phyloP scores from a whole-genome alignment of 225 moss, liverwort and hornwort species.

The Straminergon stramineum region DNA sequence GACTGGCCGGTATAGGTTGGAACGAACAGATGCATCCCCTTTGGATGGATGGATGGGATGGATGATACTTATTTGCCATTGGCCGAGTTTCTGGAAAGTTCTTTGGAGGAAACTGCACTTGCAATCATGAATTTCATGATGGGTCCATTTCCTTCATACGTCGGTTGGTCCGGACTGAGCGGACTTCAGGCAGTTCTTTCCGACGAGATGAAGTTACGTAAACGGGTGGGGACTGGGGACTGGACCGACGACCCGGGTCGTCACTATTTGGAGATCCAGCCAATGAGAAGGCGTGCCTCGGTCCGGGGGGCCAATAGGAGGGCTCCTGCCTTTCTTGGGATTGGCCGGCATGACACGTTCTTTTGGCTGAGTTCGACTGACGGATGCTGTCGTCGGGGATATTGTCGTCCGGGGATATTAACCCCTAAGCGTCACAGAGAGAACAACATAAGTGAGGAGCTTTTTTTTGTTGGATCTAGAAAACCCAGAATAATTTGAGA shows the following conservation, averaged over 20 bases:
- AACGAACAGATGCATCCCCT: not conserved
- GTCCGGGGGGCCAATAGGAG: not conserved
- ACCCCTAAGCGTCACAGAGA: too few relatives aligned
- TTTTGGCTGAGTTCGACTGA: not conserved
- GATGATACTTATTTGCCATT: not conserved
- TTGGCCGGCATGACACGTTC: not conserved
- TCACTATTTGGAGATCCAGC: not conserved
- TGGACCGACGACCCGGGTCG: not conserved
- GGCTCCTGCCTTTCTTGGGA: not conserved
- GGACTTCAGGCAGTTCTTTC: too few relatives aligned
- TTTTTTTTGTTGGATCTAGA: too few relatives aligned
- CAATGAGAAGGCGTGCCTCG: not conserved
- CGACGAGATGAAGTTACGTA: not conserved
- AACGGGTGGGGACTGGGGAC: not conserved
- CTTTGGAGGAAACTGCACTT: not conserved
- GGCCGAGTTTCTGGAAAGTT: not conserved
- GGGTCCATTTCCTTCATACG: not conserved
- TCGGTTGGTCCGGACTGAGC: not conserved
- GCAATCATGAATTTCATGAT: not conserved
- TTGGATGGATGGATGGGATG: conserved; percentile 1
- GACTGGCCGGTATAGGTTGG: not conserved
- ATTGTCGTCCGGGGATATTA: too few relatives aligned
- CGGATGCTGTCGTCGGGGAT: not conserved
- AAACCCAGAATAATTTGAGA: too few relatives aligned
- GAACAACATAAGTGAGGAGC: too few relatives aligned